Evolutionary conservation across 371 early-diverging fungal genomes (phyloP).

Genomic region (Lichtheimia hyalospora): DNA sequence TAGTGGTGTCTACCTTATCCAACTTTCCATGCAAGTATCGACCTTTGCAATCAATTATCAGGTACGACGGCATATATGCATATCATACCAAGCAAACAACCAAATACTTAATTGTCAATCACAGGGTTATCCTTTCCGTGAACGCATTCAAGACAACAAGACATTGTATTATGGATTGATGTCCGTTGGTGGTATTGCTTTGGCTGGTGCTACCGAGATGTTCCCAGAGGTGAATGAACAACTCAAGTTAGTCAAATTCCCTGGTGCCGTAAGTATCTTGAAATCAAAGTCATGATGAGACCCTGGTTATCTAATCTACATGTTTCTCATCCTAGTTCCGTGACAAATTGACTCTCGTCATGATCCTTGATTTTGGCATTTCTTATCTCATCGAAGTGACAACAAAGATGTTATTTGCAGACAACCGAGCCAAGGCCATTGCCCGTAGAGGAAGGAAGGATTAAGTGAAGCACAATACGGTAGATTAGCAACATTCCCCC

Average conservation of each 20-base stretch:
- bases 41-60: slow-evolving; percentile 99
- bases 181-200: slow-evolving; percentile 84
- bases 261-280: slow-evolving; percentile 64
- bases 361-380: slow-evolving; percentile 74
- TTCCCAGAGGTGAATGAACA: slow-evolving; percentile 89
- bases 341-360: slow-evolving; percentile 61
- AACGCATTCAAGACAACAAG: slow-evolving; percentile 94
- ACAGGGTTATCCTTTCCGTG: slow-evolving; percentile 98
- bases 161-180: slow-evolving; percentile 89
- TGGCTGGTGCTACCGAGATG: slow-evolving; percentile 88
- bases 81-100: not conserved
- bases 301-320: not conserved
- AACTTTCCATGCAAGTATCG: slow-evolving; percentile 97
- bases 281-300: not conserved
- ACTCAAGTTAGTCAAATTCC: slow-evolving; percentile 92
- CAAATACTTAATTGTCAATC: not conserved
- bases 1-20: slow-evolving; percentile 95
- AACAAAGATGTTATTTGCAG: slow-evolving; percentile 63
- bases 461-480: not conserved
- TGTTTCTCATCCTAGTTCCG: slow-evolving; percentile 54
- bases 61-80: slow-evolving; percentile 39
- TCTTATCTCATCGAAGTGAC: slow-evolving; percentile 70
- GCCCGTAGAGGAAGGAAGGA: slow-evolving; percentile 29
- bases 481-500: too few relatives aligned
- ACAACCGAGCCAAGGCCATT: slow-evolving; percentile 72